These are phyloP conservation scores for Saccharomycopsis oosterbeekiorum DNA, from an alignment of 805 yeast species.

Conservation along the genomic window DNA sequence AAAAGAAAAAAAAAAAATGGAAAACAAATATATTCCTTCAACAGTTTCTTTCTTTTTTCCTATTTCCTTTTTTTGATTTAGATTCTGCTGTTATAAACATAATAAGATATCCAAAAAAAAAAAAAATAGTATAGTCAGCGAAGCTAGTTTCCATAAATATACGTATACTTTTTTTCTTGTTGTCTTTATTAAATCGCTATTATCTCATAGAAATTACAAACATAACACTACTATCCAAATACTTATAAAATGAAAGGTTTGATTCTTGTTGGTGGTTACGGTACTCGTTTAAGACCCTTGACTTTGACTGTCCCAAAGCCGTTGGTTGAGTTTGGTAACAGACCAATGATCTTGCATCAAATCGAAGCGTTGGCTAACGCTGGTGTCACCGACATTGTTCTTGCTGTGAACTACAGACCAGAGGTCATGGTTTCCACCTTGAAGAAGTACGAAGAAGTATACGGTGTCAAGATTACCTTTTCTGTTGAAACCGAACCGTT, in stretches of 20 bases:
- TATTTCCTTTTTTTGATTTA: neutral
- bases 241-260: conserved; percentile 70
- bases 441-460: conserved; percentile 87
- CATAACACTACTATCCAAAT: neutral
- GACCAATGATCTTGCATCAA: conserved; percentile 98
- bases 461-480: conserved; percentile 91
- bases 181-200: neutral
- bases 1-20: neutral
- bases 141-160: neutral
- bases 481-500: conserved; percentile 98
- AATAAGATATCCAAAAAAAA: neutral
- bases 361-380: conserved; percentile 96
- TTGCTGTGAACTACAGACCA: conserved; percentile 98
- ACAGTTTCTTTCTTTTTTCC: neutral
- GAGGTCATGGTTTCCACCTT: conserved; percentile 97
- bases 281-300: conserved; percentile 99
- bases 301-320: conserved; percentile 95
- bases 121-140: too few species aligned
- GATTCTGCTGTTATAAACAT: neutral
- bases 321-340: conserved; percentile 94
- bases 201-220: neutral
- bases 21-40: neutral
- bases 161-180: neutral
- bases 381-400: conserved; percentile 96
- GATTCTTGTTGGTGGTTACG: conserved; percentile 98